Evolutionary conservation across 306 rosid species (phyloP).

Genomic region (Glycine soja): DNA sequence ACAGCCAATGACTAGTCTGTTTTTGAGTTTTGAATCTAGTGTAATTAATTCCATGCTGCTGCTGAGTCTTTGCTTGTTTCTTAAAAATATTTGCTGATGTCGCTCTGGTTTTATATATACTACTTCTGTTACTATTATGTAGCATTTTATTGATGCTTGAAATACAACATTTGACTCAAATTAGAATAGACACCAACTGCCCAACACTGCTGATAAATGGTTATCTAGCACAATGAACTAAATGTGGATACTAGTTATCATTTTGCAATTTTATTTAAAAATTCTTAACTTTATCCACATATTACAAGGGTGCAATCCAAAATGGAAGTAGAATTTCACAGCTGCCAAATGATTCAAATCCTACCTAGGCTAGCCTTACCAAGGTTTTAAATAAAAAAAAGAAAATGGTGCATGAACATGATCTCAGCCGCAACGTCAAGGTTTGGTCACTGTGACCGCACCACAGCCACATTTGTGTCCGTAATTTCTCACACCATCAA

Average conservation of each 20-base stretch:
- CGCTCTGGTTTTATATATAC: neutral
- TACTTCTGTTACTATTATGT: neutral
- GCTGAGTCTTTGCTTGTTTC: constrained; percentile 37
- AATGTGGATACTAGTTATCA: neutral
- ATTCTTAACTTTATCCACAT: constrained; percentile 10
- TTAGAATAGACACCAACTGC: constrained; percentile 4
- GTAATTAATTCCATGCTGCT: neutral
- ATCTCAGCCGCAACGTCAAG: no score
- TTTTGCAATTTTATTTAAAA: no score
- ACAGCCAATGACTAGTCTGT: constrained; percentile 81
- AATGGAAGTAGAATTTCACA: no score
- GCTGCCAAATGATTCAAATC: no score
- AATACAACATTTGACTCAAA: constrained; percentile 31
- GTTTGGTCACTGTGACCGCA: no score
- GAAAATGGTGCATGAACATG: no score
- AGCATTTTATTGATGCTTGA: constrained; percentile 19
- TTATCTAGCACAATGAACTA: neutral
- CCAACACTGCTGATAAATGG: constrained; percentile 1
- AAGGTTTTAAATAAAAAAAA: no score
- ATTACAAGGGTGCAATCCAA: no score
- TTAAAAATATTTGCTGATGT: constrained; percentile 1
- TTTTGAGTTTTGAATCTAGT: no score
- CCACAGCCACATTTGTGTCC: no score
- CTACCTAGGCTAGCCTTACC: no score
- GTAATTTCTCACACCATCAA: no score